These are phyloP conservation scores for Yamadazyma laniorum DNA, from an alignment of 805 yeast species.

Conservation along the genomic window DNA sequence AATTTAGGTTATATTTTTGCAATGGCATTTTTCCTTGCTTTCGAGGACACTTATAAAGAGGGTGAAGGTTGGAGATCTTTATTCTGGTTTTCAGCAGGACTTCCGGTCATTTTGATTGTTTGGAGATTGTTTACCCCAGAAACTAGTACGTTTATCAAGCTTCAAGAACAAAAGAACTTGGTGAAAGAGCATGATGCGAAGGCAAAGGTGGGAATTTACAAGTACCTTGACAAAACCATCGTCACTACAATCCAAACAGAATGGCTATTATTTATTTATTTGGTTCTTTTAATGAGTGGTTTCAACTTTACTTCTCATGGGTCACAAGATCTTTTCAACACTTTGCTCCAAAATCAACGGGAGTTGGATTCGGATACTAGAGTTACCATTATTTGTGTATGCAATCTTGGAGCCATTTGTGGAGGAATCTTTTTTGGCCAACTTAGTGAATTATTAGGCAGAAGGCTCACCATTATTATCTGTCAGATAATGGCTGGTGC, in stretches of 20 bases:
- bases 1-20: constrained; percentile 68
- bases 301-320: constrained; percentile 75
- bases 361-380: constrained; percentile 43
- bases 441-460: constrained; percentile 54
- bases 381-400: constrained; percentile 61
- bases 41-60: constrained; percentile 36
- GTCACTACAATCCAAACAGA: constrained; percentile 34
- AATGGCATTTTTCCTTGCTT: constrained; percentile 63
- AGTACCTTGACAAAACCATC: constrained; percentile 12
- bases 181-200: constrained; percentile 2
- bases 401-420: constrained; percentile 63
- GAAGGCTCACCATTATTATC: constrained; percentile 54
- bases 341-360: constrained; percentile 55
- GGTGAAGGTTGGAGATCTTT: constrained; percentile 65
- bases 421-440: constrained; percentile 68
- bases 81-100: constrained; percentile 74
- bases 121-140: constrained; percentile 64
- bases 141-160: constrained; percentile 48
- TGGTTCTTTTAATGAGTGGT: constrained; percentile 54
- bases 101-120: constrained; percentile 54
- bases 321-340: constrained; percentile 71
- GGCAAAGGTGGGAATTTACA: constrained; percentile 6
- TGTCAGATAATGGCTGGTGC: constrained; percentile 58
- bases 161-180: constrained; percentile 17
- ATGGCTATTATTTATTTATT: constrained; percentile 34